Evolutionary conservation across 768 basidiomycete species (phyloP).

Genomic region (Xerocomellus dryophilus): DNA sequence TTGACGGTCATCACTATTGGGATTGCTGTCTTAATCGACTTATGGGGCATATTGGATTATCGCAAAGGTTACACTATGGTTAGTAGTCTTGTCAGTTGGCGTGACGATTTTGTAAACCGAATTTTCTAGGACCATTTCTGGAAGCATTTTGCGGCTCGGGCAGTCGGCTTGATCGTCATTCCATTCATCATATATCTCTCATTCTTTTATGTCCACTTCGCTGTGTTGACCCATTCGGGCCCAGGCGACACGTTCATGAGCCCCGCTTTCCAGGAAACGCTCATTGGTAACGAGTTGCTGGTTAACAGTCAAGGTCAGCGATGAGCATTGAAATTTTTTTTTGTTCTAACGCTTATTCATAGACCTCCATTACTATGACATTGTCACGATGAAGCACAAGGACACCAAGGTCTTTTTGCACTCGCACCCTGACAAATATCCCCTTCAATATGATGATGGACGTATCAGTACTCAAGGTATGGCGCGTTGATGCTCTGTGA

Average conservation of each 20-base stretch:
- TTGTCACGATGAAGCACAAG: conserved; percentile 83
- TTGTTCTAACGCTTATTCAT: conserved; percentile 8
- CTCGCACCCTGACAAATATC: conserved; percentile 89
- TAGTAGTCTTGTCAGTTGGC: conserved; percentile 1
- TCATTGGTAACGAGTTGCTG: conserved; percentile 87
- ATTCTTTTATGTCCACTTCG: conserved; percentile 95
- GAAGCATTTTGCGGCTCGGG: conserved; percentile 85
- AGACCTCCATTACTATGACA: conserved; percentile 96
- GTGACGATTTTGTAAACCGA: background rate
- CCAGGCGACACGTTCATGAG: conserved; percentile 97
- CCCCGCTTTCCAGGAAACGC: conserved; percentile 95
- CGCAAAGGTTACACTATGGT: conserved; percentile 81
- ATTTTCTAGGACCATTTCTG: conserved; percentile 74
- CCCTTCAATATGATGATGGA: conserved; percentile 91
- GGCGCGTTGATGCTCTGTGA: background rate
- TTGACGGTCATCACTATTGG: conserved; percentile 89
- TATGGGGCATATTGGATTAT: conserved; percentile 91
- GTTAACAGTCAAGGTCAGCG: conserved; percentile 83
- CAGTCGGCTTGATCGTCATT: conserved; percentile 79
- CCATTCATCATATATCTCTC: conserved; percentile 89
- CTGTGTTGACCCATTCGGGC: conserved; percentile 82
- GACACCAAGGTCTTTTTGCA: conserved; percentile 92
- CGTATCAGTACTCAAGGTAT: conserved; percentile 90
- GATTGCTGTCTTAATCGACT: conserved; percentile 85
- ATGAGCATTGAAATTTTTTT: background rate